Evolutionary conservation across 2,329 filamentous ascomycete species (phyloP).

Genomic region (Penicillium sp.): DNA sequence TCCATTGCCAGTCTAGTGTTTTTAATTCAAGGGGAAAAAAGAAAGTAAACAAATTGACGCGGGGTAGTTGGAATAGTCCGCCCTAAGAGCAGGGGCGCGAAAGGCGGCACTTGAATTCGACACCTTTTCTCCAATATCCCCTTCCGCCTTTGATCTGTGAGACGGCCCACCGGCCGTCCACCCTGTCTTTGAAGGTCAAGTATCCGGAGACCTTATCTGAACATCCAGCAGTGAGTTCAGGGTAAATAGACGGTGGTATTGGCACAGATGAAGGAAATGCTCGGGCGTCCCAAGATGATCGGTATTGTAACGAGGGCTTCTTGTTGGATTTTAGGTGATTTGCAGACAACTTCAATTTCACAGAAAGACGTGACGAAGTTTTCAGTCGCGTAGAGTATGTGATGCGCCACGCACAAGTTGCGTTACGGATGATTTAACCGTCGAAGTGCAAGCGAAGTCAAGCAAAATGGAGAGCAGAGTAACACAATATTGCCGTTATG

Average conservation of each 20-base stretch:
- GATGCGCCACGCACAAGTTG: background rate
- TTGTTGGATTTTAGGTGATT: background rate
- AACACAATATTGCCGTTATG: background rate
- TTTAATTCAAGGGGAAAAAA: background rate
- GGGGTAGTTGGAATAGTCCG: background rate
- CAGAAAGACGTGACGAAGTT: background rate
- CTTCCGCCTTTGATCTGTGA: constrained; percentile 21
- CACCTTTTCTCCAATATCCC: constrained; percentile 4
- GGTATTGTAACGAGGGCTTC: constrained; percentile 3
- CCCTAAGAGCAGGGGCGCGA: background rate
- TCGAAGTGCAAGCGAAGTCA: background rate
- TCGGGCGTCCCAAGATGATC: background rate
- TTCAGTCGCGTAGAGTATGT: background rate
- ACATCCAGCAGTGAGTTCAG: constrained; percentile 10
- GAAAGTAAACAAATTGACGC: background rate
- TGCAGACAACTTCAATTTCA: background rate
- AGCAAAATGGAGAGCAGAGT: background rate
- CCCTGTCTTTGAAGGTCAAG: constrained; percentile 14
- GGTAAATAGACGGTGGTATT: constrained; percentile 3
- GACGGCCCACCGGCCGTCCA: constrained; percentile 31
- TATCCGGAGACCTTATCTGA: constrained; percentile 5
- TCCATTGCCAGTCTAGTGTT: constrained; percentile 51
- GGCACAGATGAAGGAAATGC: background rate
- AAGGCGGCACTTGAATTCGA: background rate
- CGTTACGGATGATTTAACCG: background rate